These are phyloP conservation scores for Lomentospora prolificans DNA, from an alignment of 2,329 filamentous ascomycete species.

Conservation along the genomic window DNA sequence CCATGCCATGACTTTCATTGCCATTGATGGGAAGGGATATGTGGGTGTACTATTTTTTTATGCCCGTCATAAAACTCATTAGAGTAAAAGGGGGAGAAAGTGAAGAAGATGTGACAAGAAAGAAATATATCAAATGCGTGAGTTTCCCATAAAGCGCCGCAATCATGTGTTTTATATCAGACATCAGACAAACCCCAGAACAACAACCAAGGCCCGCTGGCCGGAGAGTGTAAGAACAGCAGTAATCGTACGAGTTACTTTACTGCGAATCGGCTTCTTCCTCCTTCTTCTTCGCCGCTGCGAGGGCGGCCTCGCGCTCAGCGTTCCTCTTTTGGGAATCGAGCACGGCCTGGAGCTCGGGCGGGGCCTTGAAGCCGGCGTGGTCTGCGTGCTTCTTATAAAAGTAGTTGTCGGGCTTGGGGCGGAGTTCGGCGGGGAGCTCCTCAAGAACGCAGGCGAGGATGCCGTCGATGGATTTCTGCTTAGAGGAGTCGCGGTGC, in stretches of 20 bases:
- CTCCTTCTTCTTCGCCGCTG: conserved; percentile 10
- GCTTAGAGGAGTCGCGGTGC: conserved; percentile 80
- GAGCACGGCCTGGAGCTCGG: conserved; percentile 46
- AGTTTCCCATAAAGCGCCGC: not conserved
- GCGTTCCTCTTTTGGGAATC: conserved; percentile 41
- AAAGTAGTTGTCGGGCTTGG: conserved; percentile 62
- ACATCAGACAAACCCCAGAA: not conserved
- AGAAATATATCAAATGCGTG: not conserved
- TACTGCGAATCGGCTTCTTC: not conserved
- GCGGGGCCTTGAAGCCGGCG: conserved; percentile 62
- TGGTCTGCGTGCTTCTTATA: conserved; percentile 91
- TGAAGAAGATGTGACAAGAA: not conserved
- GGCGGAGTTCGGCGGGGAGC: conserved; percentile 61
- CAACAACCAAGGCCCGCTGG: not conserved
- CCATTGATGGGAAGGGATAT: no score
- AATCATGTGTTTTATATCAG: not conserved
- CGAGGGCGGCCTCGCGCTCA: conserved; percentile 15
- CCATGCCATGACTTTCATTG: no score
- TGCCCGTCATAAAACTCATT: not conserved
- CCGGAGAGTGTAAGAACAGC: not conserved
- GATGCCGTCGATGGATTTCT: conserved; percentile 67
- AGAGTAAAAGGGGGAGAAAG: not conserved
- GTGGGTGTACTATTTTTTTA: not conserved
- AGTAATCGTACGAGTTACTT: no score
- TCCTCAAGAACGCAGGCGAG: conserved; percentile 63